Percentiles rank a stretch among this genome's conserved stretches.
Evolutionary conservation across 2,329 filamentous ascomycete species (phyloP).

Genomic region (Alternaria triticimaculans): DNA sequence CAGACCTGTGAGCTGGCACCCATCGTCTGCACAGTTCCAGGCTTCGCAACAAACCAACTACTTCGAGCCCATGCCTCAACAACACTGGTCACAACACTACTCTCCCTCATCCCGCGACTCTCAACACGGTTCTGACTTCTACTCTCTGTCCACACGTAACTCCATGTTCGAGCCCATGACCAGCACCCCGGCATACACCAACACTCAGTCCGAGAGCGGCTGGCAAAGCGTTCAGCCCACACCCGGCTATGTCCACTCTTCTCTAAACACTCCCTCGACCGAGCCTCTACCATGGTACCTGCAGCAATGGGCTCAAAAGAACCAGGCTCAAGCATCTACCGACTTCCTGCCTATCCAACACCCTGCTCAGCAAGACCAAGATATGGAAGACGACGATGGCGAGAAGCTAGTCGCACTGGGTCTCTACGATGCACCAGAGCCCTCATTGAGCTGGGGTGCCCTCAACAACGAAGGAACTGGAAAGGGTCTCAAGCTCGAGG

Average conservation of each 20-base stretch:
- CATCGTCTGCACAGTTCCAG: constrained; percentile 60
- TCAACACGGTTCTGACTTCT: constrained; percentile 41
- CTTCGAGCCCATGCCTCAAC: constrained; percentile 30
- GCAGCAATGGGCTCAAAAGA: constrained; percentile 47
- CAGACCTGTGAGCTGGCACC: constrained; percentile 78
- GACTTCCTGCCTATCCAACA: constrained; percentile 63
- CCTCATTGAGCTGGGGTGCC: constrained; percentile 61
- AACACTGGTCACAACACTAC: constrained; percentile 37
- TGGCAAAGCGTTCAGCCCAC: constrained; percentile 39
- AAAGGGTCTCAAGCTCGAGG: constrained; percentile 80
- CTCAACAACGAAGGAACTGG: constrained; percentile 61
- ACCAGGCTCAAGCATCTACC: constrained; percentile 37
- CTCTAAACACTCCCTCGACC: constrained; percentile 39
- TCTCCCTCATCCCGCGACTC: constrained; percentile 35
- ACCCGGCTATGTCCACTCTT: constrained; percentile 32
- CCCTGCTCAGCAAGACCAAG: constrained; percentile 53
- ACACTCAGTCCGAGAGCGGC: constrained; percentile 30
- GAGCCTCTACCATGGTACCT: constrained; percentile 47
- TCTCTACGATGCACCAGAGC: constrained; percentile 76
- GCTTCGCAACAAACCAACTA: constrained; percentile 27
- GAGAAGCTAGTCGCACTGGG: constrained; percentile 84
- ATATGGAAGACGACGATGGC: constrained; percentile 64
- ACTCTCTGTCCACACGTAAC: constrained; percentile 44
- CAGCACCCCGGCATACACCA: constrained; percentile 20
- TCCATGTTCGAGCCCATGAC: constrained; percentile 36